Base-by-base conservation (phyloP, 2,329 filamentous ascomycete genomes). In the Penicillium janthinellum region DNA sequence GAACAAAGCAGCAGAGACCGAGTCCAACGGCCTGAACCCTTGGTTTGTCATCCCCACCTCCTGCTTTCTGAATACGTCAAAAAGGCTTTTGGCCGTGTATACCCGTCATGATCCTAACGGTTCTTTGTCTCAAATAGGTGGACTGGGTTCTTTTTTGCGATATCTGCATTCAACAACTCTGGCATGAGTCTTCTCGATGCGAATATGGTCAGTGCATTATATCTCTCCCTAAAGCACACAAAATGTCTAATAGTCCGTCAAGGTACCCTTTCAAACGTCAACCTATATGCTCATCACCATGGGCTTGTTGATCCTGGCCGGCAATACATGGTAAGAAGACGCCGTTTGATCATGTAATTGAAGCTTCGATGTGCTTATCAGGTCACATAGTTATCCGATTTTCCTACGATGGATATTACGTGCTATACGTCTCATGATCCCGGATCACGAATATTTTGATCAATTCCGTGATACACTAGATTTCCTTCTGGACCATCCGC, bases 401-500 rank as follows among this genome's bases (percentile, higher is more conserved):
- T 56, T 56, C 12, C 14, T 56, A 22, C 54, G 54, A 12, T 56
- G 54, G 42, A 56, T 56, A 48, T 37, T 56, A 11, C 37, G n/a
- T 7, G 37, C 44, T 20, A 34, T 56, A 7, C 54, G 10, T 10
- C 20, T 48, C 15, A 25, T 56, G 44, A 15, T 56, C 4, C 54
- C 54, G 3, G 15, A 38, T 12, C 35, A 48, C 35, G 54, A 38
- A 4, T 56, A 56, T 34, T 56, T 56, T 20, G 44, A 49, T 34
- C 47, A 62, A n/a, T 47, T 56, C 14, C 76, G 71, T 12, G 70
- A 71, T 20, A 82, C 82, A 0, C 70, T 87, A 1, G 69, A 75
- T 0, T 88, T 87, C 62, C 75, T 88, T 1, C 79, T 88, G 15
- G 79, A 86, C 52, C 84, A 88, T 67, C 86, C 85, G 0, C 79